These are phyloP conservation scores for Rhizopogon vulgaris DNA, from an alignment of 768 basidiomycete genomes.

Conservation along the genomic window DNA sequence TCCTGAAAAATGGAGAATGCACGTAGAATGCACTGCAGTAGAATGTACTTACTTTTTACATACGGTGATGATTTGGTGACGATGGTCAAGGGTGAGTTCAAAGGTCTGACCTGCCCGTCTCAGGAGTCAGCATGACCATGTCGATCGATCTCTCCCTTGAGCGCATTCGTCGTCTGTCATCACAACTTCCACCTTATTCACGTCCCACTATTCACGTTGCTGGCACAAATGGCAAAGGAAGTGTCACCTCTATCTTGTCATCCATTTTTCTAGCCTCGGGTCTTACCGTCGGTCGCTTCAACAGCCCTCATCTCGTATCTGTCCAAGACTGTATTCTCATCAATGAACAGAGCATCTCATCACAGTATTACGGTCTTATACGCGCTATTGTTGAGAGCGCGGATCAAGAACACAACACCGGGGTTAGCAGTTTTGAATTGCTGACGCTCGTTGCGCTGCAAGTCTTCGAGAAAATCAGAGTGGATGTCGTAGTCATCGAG, in stretches of 20 bases:
- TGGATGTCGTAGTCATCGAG: constrained; percentile 85
- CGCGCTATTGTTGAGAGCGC: constrained; percentile 42
- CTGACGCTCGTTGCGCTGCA: constrained; percentile 76
- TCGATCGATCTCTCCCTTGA: constrained; percentile 66
- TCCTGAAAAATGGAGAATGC: too few species aligned
- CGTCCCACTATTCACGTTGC: constrained; percentile 87
- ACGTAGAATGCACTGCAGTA: too few species aligned
- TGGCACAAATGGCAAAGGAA: constrained; percentile 97
- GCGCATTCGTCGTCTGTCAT: constrained; percentile 48
- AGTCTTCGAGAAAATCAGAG: constrained; percentile 59
- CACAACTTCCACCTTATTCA: constrained; percentile 51
- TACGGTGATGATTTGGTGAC: too few species aligned
- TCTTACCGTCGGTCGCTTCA: constrained; percentile 75
- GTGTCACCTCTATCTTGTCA: constrained; percentile 76
- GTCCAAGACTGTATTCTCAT: constrained; percentile 74
- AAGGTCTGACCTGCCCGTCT: too few species aligned
- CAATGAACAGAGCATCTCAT: constrained; percentile 46
- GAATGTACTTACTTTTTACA: too few species aligned
- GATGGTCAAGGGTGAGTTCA: too few species aligned
- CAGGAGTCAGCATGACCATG: constrained; percentile 26
- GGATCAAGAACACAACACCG: constrained; percentile 36
- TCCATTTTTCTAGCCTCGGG: constrained; percentile 60
- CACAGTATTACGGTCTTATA: constrained; percentile 39
- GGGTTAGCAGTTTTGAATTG: constrained; percentile 75
- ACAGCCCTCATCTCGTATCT: constrained; percentile 84